Conservation (phyloP, 495 filamentous ascomycete species). For the Neurospora discreta region DNA sequence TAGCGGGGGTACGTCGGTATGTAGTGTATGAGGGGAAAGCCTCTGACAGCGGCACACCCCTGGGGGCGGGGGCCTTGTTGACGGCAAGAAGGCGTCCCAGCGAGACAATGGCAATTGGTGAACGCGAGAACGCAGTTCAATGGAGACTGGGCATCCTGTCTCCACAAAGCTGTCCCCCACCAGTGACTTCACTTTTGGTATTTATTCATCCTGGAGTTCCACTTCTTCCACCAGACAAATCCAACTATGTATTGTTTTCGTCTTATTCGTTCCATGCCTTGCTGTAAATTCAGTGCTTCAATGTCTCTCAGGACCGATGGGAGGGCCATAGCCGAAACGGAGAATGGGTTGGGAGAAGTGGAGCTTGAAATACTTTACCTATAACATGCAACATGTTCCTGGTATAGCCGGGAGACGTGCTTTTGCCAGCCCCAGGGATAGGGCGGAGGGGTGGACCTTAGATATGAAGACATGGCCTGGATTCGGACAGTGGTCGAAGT, state of each 20-base stretch:
- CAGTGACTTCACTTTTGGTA: too few relatives aligned
- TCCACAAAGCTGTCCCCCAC: too few relatives aligned
- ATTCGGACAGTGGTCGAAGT: background rate
- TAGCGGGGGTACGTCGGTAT: background rate
- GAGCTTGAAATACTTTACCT: background rate
- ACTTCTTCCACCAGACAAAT: too few relatives aligned
- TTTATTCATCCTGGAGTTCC: too few relatives aligned
- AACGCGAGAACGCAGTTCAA: background rate
- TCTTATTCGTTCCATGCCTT: too few relatives aligned
- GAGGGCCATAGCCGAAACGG: background rate
- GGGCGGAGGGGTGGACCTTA: background rate
- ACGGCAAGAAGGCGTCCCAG: background rate
- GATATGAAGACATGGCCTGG: background rate
- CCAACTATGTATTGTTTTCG: too few relatives aligned
- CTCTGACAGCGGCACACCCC: background rate
- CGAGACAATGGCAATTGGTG: background rate
- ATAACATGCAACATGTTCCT: background rate
- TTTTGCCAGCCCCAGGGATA: background rate
- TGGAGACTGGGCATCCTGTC: background rate
- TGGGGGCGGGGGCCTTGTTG: background rate
- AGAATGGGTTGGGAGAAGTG: background rate
- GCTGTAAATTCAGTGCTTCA: background rate
- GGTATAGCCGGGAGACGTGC: background rate
- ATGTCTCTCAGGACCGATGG: background rate
- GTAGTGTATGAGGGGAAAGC: background rate